A percentile compares a stretch with the other conserved stretches of the same genome.
Conservation (phyloP, 306 rosid genomes). For the Cajanus cajan region DNA sequence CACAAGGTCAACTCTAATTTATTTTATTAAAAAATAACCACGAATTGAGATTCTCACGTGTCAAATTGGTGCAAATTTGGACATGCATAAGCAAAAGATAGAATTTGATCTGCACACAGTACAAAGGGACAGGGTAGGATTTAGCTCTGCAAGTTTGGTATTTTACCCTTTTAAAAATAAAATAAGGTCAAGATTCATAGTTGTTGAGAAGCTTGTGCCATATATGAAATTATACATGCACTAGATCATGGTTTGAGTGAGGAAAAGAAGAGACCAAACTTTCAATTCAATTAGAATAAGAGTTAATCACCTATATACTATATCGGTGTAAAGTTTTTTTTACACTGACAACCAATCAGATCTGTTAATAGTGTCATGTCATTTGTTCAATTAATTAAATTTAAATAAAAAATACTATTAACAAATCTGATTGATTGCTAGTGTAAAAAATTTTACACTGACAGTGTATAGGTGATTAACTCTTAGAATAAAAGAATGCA, state of each 20-base stretch:
- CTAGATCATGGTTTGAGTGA: slow-evolving; percentile 43
- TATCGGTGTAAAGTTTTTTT: no score
- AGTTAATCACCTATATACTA: no score
- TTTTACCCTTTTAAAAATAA: slow-evolving; percentile 35
- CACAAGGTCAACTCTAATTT: neutral
- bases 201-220: slow-evolving; percentile 14
- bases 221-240: neutral
- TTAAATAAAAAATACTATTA: no score
- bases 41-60: neutral
- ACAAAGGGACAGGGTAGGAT: neutral
- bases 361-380: no score
- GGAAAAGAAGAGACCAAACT: slow-evolving; percentile 88
- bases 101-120: neutral
- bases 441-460: no score
- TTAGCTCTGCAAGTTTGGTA: slow-evolving; percentile 61
- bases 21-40: neutral
- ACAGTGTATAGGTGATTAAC: no score
- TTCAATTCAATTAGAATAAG: slow-evolving; percentile 40
- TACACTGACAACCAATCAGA: no score
- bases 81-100: neutral
- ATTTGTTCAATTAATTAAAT: no score
- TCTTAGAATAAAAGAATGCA: slow-evolving; percentile 34
- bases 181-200: slow-evolving; percentile 31
- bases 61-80: neutral
- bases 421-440: no score